A percentile compares a stretch with the other conserved stretches of the same genome.
phyloP scores from a whole-genome alignment of 768 basidiomycete species.

The Symmetrospora coprosmae region DNA sequence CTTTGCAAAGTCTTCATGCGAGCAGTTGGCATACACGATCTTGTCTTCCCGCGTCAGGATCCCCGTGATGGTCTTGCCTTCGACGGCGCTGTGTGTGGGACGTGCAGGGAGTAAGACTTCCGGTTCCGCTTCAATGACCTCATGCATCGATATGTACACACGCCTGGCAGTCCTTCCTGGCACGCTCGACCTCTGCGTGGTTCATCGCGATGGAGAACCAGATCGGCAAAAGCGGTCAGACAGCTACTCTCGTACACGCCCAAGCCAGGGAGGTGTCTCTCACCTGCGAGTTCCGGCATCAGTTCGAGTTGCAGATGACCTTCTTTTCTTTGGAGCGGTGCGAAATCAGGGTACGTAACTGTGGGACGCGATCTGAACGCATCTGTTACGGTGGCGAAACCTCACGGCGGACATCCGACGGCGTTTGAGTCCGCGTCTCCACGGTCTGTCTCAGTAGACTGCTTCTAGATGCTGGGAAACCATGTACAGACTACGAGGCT shows the following conservation, averaged over 20 bases:
- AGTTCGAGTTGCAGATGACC: too few species aligned
- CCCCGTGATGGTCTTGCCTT: slow-evolving; percentile 21
- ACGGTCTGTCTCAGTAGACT: too few species aligned
- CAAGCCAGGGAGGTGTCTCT: neutral
- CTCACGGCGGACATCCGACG: too few species aligned
- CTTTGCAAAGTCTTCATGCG: neutral
- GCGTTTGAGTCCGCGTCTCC: too few species aligned
- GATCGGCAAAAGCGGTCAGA: neutral
- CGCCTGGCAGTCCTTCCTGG: slow-evolving; percentile 8
- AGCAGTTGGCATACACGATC: slow-evolving; percentile 26
- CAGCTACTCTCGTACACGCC: neutral
- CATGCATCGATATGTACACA: neutral
- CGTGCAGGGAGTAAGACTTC: neutral
- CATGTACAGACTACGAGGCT: too few species aligned
- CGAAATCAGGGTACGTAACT: too few species aligned
- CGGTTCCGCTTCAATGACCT: neutral
- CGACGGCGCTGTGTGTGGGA: neutral
- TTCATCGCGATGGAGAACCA: too few species aligned
- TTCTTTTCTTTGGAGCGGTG: too few species aligned
- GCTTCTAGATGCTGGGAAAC: too few species aligned
- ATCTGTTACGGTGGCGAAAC: too few species aligned
- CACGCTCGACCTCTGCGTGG: slow-evolving; percentile 21
- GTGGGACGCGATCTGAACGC: too few species aligned
- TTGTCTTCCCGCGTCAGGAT: slow-evolving; percentile 24
- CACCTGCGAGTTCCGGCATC: slow-evolving; percentile 21